Evolutionary conservation across 139 green algal genomes (phyloP), one percentile per base, ranked within the genome.

Genomic region (Chara braunii): DNA sequence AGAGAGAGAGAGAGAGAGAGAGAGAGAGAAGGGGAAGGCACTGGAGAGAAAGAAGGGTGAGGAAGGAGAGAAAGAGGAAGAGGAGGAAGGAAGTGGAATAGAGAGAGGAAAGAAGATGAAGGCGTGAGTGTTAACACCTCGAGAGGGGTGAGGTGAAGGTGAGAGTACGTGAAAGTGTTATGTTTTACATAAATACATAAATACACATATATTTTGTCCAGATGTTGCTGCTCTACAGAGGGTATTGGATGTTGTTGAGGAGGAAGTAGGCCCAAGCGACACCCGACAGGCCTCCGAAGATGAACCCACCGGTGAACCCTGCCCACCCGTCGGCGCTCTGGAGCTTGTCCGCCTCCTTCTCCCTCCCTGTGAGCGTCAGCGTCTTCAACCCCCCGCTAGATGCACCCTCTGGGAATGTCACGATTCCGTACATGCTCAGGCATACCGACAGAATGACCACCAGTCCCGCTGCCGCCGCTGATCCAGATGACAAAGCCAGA

Each of bases 321-420:
- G 78, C 77, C 91, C 91, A 97, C 52, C 87, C 87, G 18, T 92
- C 78, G 31, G 80, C 56, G 53, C 73, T 80, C 81, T 75, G 66
- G 45, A 94, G 83, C 23, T 83, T 77, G 72, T 96, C 89, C 6
- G 58, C 36, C n/a, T 72, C 35, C 7, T 95, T 65, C 35, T 75
- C 74, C 65, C 90, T 81, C 71, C 90, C 89, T 32, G 86, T 88
- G 33, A 99, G 84, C 1, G 93, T 99, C 87, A 97, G 95, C n/a
- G 90, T 76, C 53, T 86, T 84, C n/a, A n/a, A n/a, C 1, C 52
- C 58, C 11, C 86, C 65, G 50, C 30, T 48, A 35, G 57, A 9
- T 28, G 64, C 55, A 12, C 60, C 37, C 36, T 53, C 52, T 83
- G 98, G 87, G 87, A 98, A 99, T 50, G 81, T 83, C 37, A 83